Evolutionary conservation across 1,284 basidiomycete genomes (phyloP), one percentile per base, ranked within the genome.

Genomic region (Ustilago trichophora): DNA sequence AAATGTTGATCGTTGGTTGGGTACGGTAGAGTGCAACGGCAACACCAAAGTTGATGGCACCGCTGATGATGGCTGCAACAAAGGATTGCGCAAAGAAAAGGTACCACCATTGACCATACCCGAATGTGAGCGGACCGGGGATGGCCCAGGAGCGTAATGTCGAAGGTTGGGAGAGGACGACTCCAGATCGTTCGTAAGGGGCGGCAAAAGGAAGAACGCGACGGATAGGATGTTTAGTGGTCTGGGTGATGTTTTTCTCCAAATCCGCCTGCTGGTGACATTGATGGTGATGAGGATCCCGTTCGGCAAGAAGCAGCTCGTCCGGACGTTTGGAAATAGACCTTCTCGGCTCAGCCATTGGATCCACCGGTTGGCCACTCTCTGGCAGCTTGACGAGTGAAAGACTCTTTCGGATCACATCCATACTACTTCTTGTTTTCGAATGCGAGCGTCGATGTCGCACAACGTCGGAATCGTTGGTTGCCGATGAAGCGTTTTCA

Each of bases 1-100:
- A 80, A 27, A 78, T 46, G 45, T 63, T 27, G 40, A 76, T 62
- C 6, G 64, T 62, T 2, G 44, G 31, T n/a, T 60, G 40, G 15
- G 49, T 57, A 16, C 52, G 63, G 45, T 74, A 80, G 27, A 72
- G 66, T 11, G 73, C 75, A 0, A 71, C 64, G 1, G 74, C 76
- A 7, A 79, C 69, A 18, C 72, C 77, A 49, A 80, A 80, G 46
- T 80, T 80, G 71, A 78, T 75, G 2, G 71, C 66, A 10, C 71
- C 77, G 12, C 63, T 67, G 40, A 73, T 73, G 38, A 67, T 11
- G 15, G 59, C 59, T 3, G 72, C 72, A 16, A 69, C 35, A 16
- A 71, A 11, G 33, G 40, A 33, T 36, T 73, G 72, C 2, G 40
- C 66, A 12, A 52, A 41, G 1, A 67, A 38, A n/a, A 73, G 16